Evolutionary conservation across 2,329 filamentous ascomycete species (phyloP).

Genomic region (Colletotrichum sp.): DNA sequence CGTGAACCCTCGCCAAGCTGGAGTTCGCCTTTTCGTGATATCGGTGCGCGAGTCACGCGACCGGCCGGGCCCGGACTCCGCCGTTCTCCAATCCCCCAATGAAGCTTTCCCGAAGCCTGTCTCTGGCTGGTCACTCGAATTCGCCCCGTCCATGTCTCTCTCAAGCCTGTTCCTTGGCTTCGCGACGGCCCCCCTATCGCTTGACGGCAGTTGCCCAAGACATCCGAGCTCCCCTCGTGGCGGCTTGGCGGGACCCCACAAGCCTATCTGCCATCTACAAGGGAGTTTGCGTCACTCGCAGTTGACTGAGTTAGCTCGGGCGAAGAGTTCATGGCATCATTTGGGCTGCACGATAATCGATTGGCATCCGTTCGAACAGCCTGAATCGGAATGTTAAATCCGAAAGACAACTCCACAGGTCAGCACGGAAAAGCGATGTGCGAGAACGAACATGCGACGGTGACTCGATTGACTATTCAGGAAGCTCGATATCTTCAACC

Average conservation of each 20-base stretch:
- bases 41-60: neutral
- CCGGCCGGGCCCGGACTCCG: neutral
- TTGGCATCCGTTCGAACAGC: neutral
- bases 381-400: neutral
- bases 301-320: neutral
- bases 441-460: neutral
- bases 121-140: neutral
- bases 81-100: neutral
- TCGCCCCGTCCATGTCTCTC: neutral
- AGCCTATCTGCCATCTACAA: neutral
- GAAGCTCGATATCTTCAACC: neutral
- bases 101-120: neutral
- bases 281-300: neutral
- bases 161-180: neutral
- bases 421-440: conserved; percentile 6
- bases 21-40: neutral
- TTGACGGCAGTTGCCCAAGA: neutral
- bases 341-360: neutral
- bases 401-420: neutral
- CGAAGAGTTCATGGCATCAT: neutral
- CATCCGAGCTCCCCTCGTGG: neutral
- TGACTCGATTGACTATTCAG: neutral
- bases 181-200: neutral
- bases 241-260: conserved; percentile 9
- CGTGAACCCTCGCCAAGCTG: neutral